Evolutionary conservation across 73 alveolate species (phyloP).

Genomic region (Tetrahymena malaccensis): DNA sequence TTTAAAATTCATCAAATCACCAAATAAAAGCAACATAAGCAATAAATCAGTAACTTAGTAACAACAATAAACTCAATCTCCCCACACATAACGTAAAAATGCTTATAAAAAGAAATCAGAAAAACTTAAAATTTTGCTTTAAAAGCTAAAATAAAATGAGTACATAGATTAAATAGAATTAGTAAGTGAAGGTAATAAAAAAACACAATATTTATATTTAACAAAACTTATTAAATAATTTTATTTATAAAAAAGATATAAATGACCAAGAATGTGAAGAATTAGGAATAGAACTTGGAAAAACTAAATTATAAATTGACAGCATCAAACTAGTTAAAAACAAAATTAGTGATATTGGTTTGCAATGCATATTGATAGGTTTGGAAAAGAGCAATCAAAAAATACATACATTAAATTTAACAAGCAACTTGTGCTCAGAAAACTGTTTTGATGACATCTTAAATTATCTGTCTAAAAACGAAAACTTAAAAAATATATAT

Average conservation of each 20-base stretch:
- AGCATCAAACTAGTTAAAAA: background rate
- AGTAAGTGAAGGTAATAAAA: background rate
- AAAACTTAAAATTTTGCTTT: background rate
- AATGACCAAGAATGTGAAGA: background rate
- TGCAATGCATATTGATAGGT: background rate
- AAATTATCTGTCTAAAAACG: background rate
- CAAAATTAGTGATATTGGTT: background rate
- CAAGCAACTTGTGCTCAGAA: background rate
- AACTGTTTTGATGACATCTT: background rate
- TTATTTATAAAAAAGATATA: background rate
- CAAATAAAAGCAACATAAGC: background rate
- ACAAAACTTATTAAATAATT: background rate
- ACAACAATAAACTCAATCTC: background rate
- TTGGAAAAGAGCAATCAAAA: background rate
- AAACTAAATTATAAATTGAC: background rate
- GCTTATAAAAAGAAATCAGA: background rate
- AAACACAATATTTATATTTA: background rate
- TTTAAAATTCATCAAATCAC: background rate
- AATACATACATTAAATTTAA: background rate
- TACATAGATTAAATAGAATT: background rate
- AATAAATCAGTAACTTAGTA: background rate
- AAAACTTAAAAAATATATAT: background rate
- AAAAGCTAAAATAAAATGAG: background rate
- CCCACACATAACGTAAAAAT: background rate
- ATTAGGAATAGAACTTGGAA: background rate